These are phyloP conservation scores for Solanum corneliomulleri DNA, from an alignment of 257 asterid genomes.

Conservation along the genomic window DNA sequence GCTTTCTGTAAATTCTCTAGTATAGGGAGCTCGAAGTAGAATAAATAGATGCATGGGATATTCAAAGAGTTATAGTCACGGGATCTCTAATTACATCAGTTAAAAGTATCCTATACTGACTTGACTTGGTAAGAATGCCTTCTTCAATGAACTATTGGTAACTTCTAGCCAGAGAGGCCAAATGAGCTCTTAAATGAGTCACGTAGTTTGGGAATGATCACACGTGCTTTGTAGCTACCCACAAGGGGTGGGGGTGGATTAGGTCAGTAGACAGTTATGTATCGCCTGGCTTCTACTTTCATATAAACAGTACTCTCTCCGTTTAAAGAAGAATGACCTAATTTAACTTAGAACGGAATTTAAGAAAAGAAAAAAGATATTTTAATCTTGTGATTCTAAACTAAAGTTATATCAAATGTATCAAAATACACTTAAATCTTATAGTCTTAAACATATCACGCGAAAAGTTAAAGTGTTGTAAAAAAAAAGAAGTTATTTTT, in stretches of 20 bases:
- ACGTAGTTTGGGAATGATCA: neutral
- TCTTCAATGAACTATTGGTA: neutral
- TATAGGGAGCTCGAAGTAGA: neutral
- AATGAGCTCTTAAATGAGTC: neutral
- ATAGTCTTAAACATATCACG: rapidly evolving
- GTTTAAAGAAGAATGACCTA: no score
- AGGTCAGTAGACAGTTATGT: neutral
- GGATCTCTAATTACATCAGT: neutral
- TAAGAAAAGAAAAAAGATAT: no score
- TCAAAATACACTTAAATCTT: no score
- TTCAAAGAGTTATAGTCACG: neutral
- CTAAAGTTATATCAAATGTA: no score
- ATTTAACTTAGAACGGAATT: no score
- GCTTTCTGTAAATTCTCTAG: neutral
- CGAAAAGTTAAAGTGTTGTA: no score
- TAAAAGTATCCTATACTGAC: neutral
- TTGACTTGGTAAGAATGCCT: no score
- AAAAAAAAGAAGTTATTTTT: no score
- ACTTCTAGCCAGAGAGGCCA: neutral
- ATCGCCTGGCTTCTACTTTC: neutral
- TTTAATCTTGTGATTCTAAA: no score
- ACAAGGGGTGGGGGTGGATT: neutral
- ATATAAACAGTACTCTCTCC: no score
- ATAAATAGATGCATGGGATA: neutral
- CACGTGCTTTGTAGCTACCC: neutral